Base-by-base conservation (phyloP, 2,329 filamentous ascomycete species). In the Cladophialophora yegresii region DNA sequence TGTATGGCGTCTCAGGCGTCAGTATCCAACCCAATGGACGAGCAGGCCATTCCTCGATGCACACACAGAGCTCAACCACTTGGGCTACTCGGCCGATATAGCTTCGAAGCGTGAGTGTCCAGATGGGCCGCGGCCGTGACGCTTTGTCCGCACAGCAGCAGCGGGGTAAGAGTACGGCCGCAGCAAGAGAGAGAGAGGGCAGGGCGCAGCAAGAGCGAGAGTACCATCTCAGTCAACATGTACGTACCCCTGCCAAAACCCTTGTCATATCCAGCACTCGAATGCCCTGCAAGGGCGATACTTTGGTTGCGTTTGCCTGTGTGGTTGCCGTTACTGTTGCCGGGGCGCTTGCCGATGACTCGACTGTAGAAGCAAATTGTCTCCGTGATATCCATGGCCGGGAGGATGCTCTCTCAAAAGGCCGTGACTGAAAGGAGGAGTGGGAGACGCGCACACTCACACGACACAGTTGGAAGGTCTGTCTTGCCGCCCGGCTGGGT, bases 221-320 rank as follows among this genome's bases (percentile, higher is more conserved):
- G 2, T 3, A 20, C 1, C 9, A 30, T 12, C 16, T 10, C 33
- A 49, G 28, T 4, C 20, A 32, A 26, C n/a, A n/a, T n/a, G n/a
- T 36, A 83, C 89, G 79, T 82, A 97, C 93, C 63, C 95, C 95
- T 68, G 95, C 95, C 69, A 99, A 80, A 1, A 99, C 95, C 79
- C 95, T 86, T 3, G 93, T 98, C 92, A 99, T 96, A 76, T 99
- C 95, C 67, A 99, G 83, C 13, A 98, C 93, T 61, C 90, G 87
- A 71, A 95, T 89, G 0, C 95, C 95, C 40, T 91, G 86, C 71
- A 99, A 58, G n/a, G 66, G 83, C 23, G 95, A 93, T 26, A 53
- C 54, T 49, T 62, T 61, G 1, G 43, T 58, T 2, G 30, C 47
- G 30, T 59, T 51, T 16, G 57, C 20, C 10, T 3, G 36, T 9